Conservation (phyloP, 306 rosid genomes). For the Mimosa pudica region DNA sequence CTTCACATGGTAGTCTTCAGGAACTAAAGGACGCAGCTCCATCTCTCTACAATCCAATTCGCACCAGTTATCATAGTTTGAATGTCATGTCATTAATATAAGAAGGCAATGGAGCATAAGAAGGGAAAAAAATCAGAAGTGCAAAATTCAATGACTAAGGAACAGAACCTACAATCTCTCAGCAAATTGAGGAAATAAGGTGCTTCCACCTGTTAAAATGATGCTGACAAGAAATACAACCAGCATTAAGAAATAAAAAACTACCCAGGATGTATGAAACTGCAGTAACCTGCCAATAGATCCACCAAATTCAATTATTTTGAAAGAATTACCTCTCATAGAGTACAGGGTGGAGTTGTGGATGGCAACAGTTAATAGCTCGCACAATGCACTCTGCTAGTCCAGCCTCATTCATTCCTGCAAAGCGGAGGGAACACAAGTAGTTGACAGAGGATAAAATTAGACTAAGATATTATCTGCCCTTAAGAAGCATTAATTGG, state of each 20-base stretch:
- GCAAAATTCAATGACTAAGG: slow-evolving; percentile 6
- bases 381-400: slow-evolving; percentile 87
- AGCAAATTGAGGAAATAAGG: slow-evolving; percentile 78
- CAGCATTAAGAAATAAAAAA: slow-evolving; percentile 19
- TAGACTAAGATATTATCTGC: slow-evolving; percentile 6
- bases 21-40: slow-evolving; percentile 95
- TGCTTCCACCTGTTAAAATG: slow-evolving; percentile 93
- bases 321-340: slow-evolving; percentile 64
- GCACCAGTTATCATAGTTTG: slow-evolving; percentile 25
- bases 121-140: neutral
- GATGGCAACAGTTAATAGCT: slow-evolving; percentile 84
- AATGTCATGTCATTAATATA: neutral
- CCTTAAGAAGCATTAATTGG: neutral
- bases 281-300: slow-evolving; percentile 14
- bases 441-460: slow-evolving; percentile 18
- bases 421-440: slow-evolving; percentile 12
- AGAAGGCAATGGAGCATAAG: slow-evolving; percentile 4
- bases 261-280: neutral
- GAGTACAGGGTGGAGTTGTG: slow-evolving; percentile 84
- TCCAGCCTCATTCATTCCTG: slow-evolving; percentile 98
- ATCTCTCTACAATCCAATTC: slow-evolving; percentile 56
- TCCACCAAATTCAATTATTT: slow-evolving; percentile 10
- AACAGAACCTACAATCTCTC: slow-evolving; percentile 73
- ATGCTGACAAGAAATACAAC: slow-evolving; percentile 57
- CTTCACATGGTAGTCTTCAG: slow-evolving; percentile 83